phyloP scores from a whole-genome alignment of 1,284 basidiomycete species.

The Kwoniella shivajii region DNA sequence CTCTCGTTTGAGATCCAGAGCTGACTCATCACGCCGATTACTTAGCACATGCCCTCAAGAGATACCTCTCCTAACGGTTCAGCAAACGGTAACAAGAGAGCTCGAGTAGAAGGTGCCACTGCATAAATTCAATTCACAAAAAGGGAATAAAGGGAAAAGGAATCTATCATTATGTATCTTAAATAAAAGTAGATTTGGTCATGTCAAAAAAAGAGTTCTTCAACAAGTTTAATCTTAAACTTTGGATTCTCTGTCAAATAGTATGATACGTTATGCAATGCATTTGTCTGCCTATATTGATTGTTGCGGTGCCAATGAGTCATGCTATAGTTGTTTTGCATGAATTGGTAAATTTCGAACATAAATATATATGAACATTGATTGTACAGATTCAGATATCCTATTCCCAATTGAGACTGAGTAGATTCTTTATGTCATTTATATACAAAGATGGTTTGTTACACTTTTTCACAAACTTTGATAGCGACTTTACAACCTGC shows the following conservation, averaged over 20 bases:
- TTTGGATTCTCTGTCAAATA: too few relatives aligned
- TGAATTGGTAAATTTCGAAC: too few relatives aligned
- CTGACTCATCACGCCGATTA: not conserved
- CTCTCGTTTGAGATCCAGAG: not conserved
- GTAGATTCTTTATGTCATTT: too few relatives aligned
- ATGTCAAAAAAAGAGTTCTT: too few relatives aligned
- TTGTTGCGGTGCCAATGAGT: too few relatives aligned
- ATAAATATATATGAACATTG: too few relatives aligned
- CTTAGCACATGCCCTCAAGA: conserved; percentile 46
- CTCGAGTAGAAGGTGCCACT: conserved; percentile 21
- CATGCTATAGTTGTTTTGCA: too few relatives aligned
- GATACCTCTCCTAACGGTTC: conserved; percentile 33
- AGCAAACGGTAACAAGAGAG: conserved; percentile 33
- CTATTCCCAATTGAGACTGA: not conserved
- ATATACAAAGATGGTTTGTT: not conserved
- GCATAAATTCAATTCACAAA: conserved; percentile 14
- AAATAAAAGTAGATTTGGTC: conserved; percentile 2
- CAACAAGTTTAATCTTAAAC: too few relatives aligned
- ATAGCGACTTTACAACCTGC: conserved; percentile 88
- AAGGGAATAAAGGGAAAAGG: not conserved
- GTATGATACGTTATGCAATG: not conserved
- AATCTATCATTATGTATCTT: too few relatives aligned
- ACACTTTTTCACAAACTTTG: conserved; percentile 80
- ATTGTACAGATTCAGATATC: not conserved
- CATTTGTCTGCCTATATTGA: too few relatives aligned